Base-by-base conservation (phyloP, 1,284 basidiomycete species). In the Boletus mariae region DNA sequence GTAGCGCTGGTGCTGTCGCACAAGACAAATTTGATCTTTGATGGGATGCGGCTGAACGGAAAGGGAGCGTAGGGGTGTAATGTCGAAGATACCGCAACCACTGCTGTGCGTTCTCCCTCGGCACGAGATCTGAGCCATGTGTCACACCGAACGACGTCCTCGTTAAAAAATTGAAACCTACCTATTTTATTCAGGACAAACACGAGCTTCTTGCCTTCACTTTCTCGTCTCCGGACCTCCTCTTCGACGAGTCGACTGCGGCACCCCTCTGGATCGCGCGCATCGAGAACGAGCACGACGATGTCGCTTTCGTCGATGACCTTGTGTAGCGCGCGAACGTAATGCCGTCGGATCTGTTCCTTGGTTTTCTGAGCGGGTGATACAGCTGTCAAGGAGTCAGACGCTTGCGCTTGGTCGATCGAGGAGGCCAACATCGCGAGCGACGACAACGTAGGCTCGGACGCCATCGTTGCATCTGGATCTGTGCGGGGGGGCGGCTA, bases 241-340 rank as follows among this genome's bases (percentile, higher is more conserved):
- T 95, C 90, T 69, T 97, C 94, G 4, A 97, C 91, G 45, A 94
- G 78, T 49, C 85, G 75, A 71, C 90, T 93, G 57, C 93, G 73
- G 46, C 91, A 94, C 0, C 94, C 94, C 58, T 95, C 87, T 2
- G 93, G 94, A 74, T 97, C 94, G 45, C 94, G 77, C 1, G 94
- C 94, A 71, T 98, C 94, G 7, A 97, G 76, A 0, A 94, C 90
- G 37, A 90, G 77, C 29, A 98, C 82, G 50, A 99, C 75, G 29
- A 99, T 92, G 69, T 99, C 96, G 55, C 89, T 87, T 61, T 94
- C 82, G 61, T 97, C 93, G 54, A 99, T 87, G 45, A 99, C 95
- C 73, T 93, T 95, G 71, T 94, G 85, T 34, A 99, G 75, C 13
- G 80, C 80, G 52, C 84, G 86, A 57, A 89, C 78, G 71, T 83